phyloP scores from a whole-genome alignment of 441 rosid genomes.

The Rhodomyrtus psidioides region DNA sequence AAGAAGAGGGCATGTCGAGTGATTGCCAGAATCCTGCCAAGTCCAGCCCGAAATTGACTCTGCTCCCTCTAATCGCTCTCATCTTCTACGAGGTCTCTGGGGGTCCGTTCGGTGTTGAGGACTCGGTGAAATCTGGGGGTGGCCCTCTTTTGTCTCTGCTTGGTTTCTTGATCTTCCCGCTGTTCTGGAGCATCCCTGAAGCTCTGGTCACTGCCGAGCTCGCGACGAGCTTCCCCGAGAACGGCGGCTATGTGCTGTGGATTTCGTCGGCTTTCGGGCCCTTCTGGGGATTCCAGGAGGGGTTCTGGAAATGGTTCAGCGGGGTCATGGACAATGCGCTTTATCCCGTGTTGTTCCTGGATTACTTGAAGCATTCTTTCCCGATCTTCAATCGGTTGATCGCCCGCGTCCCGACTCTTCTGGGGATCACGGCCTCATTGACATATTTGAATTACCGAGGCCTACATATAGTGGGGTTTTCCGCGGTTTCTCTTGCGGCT shows the following conservation, averaged over 20 bases:
- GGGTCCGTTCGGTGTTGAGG: slow-evolving; percentile 96
- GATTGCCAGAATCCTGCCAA: slow-evolving; percentile 20
- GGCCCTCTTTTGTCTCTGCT: slow-evolving; percentile 80
- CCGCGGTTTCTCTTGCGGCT: slow-evolving; percentile 60
- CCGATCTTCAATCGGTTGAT: slow-evolving; percentile 46
- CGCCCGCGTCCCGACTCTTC: slow-evolving; percentile 78
- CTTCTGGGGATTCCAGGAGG: slow-evolving; percentile 96
- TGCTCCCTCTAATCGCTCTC: slow-evolving; percentile 72
- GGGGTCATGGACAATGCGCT: slow-evolving; percentile 97
- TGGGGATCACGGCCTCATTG: slow-evolving; percentile 58
- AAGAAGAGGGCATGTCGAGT: slow-evolving; percentile 31
- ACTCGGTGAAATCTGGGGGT: slow-evolving; percentile 79
- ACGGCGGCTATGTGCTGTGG: slow-evolving; percentile 94
- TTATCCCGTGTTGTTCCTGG: slow-evolving; percentile 82
- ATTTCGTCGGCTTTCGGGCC: slow-evolving; percentile 88
- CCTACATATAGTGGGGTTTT: slow-evolving; percentile 72
- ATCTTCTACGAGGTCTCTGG: slow-evolving; percentile 93
- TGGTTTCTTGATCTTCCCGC: slow-evolving; percentile 78
- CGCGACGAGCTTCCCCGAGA: slow-evolving; percentile 89
- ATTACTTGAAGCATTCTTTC: slow-evolving; percentile 82
- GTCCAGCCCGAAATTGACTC: slow-evolving; percentile 56
- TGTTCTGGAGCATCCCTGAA: slow-evolving; percentile 89
- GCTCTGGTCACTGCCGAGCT: slow-evolving; percentile 92
- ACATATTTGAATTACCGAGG: slow-evolving; percentile 91
- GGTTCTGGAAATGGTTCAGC: slow-evolving; percentile 97